Base-by-base conservation (phyloP, 192 early-diverging fungal genomes). In the Backusella parvicylindrica region DNA sequence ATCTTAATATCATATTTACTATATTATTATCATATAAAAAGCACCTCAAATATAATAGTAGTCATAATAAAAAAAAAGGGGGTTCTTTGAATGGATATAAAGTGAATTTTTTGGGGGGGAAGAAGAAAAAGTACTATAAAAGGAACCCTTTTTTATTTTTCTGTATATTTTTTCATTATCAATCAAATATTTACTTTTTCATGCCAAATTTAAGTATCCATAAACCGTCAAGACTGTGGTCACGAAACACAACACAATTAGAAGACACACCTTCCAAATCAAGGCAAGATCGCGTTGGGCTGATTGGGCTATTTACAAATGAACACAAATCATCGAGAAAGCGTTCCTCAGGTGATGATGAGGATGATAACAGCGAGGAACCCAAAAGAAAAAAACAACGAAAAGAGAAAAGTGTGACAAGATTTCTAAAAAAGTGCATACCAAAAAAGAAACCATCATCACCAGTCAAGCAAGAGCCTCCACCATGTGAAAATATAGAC, bases 171-270 rank as follows among this genome's bases (percentile, higher is more conserved):
- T 36, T 36, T 67, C 9, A 36, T 35, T 33, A 35, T 60, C 28
- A 26, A 26, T 23, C n/a, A 9, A 26, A 60, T 1, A 30, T 36
- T 36, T 32, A 36, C 65, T 12, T 36, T 36, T 35, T 36, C 26
- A 23, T 68, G 33, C 32, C 66, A n/a, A 68, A 38, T 23, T 60
- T 60, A 60, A 60, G 2, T 28, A 60, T 60, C 53, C 53, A 60
- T 60, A 60, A 60, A 60, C 53, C 53, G 53, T 60, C 53, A 60
- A 60, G 53, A 60, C 23, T 60, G 53, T 60, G 53, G 53, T 60
- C 53, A 28, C 53, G 53, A 60, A 60, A 60, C 53, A 60, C 53
- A 60, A 60, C 21, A 60, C 21, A 23, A 9, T 23, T 28, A 60
- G 23, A 28, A 60, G 53, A 60, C 8, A 13, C 23, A 60, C 21